Percentiles rank a stretch among this genome's conserved stretches.
Evolutionary conservation across 164 flowering plant species (phyloP).

Genomic region (Chimonanthus salicifolius): DNA sequence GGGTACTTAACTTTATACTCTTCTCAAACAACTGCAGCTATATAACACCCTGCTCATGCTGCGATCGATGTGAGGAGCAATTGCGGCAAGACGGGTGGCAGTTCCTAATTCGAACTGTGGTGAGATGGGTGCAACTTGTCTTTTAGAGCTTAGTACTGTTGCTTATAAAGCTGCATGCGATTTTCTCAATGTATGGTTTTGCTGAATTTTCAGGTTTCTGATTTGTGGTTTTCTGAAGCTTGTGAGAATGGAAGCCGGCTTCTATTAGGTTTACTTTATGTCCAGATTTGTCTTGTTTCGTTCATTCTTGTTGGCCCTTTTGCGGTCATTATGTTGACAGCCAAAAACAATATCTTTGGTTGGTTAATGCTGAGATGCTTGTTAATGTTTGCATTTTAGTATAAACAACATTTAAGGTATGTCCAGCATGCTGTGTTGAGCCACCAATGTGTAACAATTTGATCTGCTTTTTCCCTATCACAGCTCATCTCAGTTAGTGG

Average conservation of each 20-base stretch:
- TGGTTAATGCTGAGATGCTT: neutral
- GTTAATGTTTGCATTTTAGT: neutral
- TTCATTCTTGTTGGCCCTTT: neutral
- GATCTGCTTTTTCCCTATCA: no score
- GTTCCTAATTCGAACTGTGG: constrained; percentile 39
- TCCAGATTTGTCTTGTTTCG: neutral
- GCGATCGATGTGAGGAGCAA: constrained; percentile 28
- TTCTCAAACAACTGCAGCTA: constrained; percentile 30
- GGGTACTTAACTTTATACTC: neutral
- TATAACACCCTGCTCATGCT: constrained; percentile 58
- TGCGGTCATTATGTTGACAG: neutral
- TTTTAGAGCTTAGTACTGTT: neutral
- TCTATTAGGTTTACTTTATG: constrained; percentile 11
- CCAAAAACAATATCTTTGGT: neutral
- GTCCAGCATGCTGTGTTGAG: no score
- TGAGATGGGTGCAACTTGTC: constrained; percentile 20
- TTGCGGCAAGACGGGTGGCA: constrained; percentile 65
- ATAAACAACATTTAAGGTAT: neutral
- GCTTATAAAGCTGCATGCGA: neutral
- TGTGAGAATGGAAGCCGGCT: constrained; percentile 33
- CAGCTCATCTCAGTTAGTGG: no score
- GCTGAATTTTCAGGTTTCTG: constrained; percentile 27
- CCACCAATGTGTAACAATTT: no score
- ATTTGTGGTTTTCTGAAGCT: constrained; percentile 42
- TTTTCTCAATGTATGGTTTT: neutral